Conservation (phyloP, 1,139 yeast species). For the Geotrichum citri-aurantii region DNA sequence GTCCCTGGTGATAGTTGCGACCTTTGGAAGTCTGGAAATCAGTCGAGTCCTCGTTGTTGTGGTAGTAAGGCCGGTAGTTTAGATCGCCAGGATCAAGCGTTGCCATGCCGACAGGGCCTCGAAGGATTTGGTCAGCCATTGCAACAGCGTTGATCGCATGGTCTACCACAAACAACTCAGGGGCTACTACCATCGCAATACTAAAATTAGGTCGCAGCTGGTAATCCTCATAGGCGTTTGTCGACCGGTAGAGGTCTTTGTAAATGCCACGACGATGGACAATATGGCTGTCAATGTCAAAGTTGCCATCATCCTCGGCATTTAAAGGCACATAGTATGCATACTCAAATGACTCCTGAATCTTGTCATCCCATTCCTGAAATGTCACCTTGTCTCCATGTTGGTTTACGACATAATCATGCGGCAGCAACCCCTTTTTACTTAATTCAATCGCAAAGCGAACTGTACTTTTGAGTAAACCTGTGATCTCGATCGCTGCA, state of each 20-base stretch:
- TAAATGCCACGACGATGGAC: conserved; percentile 90
- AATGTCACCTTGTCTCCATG: conserved; percentile 50
- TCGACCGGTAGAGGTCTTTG: conserved; percentile 75
- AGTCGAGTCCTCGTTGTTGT: conserved; percentile 68
- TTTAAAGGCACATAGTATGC: conserved; percentile 69
- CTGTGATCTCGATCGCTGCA: conserved; percentile 90
- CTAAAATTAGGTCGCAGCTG: conserved; percentile 90
- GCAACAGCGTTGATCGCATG: conserved; percentile 59
- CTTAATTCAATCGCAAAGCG: conserved; percentile 67
- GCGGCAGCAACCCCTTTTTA: conserved; percentile 48
- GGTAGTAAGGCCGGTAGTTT: conserved; percentile 86
- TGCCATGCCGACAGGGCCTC: conserved; percentile 90
- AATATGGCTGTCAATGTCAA: conserved; percentile 55
- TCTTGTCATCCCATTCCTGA: conserved; percentile 62
- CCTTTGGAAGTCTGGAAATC: conserved; percentile 95
- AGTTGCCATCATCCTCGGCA: conserved; percentile 47
- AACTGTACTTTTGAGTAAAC: conserved; percentile 74
- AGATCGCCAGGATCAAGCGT: conserved; percentile 89
- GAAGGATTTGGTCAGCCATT: conserved; percentile 62
- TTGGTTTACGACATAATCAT: conserved; percentile 42
- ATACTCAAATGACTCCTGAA: conserved; percentile 70
- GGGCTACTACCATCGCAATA: conserved; percentile 89
- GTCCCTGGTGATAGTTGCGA: conserved; percentile 96
- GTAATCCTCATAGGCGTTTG: conserved; percentile 88
- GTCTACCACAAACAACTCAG: conserved; percentile 68